A percentile compares a stretch with the other conserved stretches of the same genome.
phyloP scores from a whole-genome alignment of 2,329 filamentous ascomycete species.

The Emergomyces pasteurianus region DNA sequence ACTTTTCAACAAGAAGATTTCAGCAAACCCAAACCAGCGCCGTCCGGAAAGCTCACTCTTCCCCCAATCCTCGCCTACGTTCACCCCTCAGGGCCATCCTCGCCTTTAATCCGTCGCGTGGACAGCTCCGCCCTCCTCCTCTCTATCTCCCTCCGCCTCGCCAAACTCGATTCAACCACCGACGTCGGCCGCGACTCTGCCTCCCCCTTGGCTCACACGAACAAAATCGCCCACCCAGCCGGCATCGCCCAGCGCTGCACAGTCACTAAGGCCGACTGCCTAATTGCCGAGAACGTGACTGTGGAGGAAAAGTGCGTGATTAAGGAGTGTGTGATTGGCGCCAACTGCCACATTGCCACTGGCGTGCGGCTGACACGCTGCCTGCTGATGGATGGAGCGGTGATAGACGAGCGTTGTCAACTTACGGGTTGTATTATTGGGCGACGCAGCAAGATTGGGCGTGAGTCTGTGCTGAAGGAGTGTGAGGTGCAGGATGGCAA shows the following conservation, averaged over 20 bases:
- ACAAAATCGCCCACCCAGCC: constrained; percentile 73
- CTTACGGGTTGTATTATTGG: constrained; percentile 82
- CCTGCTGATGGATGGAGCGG: constrained; percentile 82
- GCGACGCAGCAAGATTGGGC: constrained; percentile 68
- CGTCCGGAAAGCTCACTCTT: constrained; percentile 34
- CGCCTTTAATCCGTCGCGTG: constrained; percentile 69
- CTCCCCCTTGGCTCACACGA: constrained; percentile 64
- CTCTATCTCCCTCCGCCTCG: constrained; percentile 69
- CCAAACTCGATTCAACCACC: constrained; percentile 58
- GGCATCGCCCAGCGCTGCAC: constrained; percentile 70
- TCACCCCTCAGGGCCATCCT: constrained; percentile 43
- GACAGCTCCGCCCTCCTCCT: constrained; percentile 77
- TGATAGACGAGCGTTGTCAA: constrained; percentile 71
- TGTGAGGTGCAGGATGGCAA: constrained; percentile 86
- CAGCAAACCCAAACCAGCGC: background rate
- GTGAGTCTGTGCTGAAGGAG: constrained; percentile 65
- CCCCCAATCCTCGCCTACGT: constrained; percentile 74
- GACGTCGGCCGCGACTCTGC: constrained; percentile 38
- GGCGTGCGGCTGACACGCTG: constrained; percentile 82
- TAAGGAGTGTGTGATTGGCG: constrained; percentile 80
- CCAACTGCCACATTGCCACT: constrained; percentile 72
- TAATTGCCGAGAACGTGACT: constrained; percentile 79
- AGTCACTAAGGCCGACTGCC: constrained; percentile 67
- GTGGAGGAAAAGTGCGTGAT: constrained; percentile 84
- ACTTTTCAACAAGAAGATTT: constrained; percentile 8